phyloP scores from a whole-genome alignment of 345 rosid genomes.

The Syzygium oleosum region DNA sequence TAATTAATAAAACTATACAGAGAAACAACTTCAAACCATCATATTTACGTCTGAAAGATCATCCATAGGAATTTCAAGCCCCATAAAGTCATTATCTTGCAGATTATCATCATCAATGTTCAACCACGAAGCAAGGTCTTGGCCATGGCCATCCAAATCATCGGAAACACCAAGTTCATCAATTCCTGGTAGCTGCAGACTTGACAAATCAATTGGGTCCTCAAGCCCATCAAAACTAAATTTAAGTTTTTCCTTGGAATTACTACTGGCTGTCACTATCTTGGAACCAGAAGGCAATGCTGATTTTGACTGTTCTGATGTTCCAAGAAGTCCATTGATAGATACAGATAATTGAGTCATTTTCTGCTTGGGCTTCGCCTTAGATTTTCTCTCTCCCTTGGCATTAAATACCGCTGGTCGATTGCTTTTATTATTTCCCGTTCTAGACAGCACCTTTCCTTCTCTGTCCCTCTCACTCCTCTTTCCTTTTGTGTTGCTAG shows the following conservation, averaged over 20 bases:
- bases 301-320: slow-evolving; percentile 52
- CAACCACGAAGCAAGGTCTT: slow-evolving; percentile 91
- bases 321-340: slow-evolving; percentile 58
- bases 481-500: slow-evolving; percentile 82
- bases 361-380: slow-evolving; percentile 91
- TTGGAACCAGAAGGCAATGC: slow-evolving; percentile 35
- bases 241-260: slow-evolving; percentile 40
- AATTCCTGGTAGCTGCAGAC: slow-evolving; percentile 61
- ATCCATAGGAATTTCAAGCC: slow-evolving; percentile 99
- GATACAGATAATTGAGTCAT: slow-evolving; percentile 67
- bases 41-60: slow-evolving; percentile 92
- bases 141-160: slow-evolving; percentile 47
- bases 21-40: slow-evolving; percentile 79
- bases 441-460: slow-evolving; percentile 61
- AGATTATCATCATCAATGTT: slow-evolving; percentile 88
- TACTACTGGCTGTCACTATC: slow-evolving; percentile 29
- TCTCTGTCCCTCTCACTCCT: slow-evolving; percentile 98
- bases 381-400: slow-evolving; percentile 83
- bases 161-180: slow-evolving; percentile 48
- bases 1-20: slow-evolving; percentile 80
- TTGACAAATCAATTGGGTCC: slow-evolving; percentile 64
- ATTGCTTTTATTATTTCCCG: slow-evolving; percentile 66
- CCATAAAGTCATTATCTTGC: slow-evolving; percentile 83
- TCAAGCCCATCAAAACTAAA: slow-evolving; percentile 57
- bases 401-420: slow-evolving; percentile 61